Conservation (phyloP, 768 basidiomycete species). For the Phallus indusiatus region DNA sequence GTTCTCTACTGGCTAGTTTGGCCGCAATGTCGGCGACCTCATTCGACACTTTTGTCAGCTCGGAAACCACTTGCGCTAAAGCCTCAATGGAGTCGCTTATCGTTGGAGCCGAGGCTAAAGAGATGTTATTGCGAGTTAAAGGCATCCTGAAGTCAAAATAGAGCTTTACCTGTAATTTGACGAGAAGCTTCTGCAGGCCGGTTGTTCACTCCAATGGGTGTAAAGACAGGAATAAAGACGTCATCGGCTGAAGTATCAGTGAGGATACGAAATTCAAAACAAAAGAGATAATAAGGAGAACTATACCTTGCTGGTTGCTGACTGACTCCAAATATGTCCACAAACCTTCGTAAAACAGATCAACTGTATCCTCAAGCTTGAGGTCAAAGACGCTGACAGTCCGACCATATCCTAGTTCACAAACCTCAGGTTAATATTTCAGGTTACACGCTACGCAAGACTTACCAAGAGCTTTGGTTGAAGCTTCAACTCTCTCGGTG, state of each 20-base stretch:
- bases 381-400: constrained; percentile 44
- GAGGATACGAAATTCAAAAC: not conserved
- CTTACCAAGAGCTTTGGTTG: constrained; percentile 45
- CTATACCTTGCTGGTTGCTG: constrained; percentile 58
- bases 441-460: not conserved
- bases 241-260: constrained; percentile 36
- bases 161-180: constrained; percentile 29
- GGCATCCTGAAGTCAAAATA: not conserved
- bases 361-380: constrained; percentile 44
- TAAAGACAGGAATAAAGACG: constrained; percentile 62
- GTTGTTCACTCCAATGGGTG: constrained; percentile 51
- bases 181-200: constrained; percentile 48
- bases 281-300: constrained; percentile 7
- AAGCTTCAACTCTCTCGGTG: constrained; percentile 47
- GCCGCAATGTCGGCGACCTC: constrained; percentile 60
- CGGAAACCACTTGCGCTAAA: constrained; percentile 49
- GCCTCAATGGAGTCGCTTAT: constrained; percentile 66
- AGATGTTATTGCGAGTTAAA: not conserved
- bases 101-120: constrained; percentile 67
- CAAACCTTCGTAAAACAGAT: constrained; percentile 49
- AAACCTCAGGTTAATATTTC: not conserved
- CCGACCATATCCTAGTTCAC: constrained; percentile 29
- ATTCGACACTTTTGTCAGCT: constrained; percentile 51
- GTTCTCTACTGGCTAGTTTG: constrained; percentile 65
- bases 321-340: constrained; percentile 61